Percentiles rank a stretch among this genome's conserved stretches.
These are phyloP conservation scores for Phyllosticta capitalensis DNA, from an alignment of 2,329 filamentous ascomycete genomes.

Conservation along the genomic window DNA sequence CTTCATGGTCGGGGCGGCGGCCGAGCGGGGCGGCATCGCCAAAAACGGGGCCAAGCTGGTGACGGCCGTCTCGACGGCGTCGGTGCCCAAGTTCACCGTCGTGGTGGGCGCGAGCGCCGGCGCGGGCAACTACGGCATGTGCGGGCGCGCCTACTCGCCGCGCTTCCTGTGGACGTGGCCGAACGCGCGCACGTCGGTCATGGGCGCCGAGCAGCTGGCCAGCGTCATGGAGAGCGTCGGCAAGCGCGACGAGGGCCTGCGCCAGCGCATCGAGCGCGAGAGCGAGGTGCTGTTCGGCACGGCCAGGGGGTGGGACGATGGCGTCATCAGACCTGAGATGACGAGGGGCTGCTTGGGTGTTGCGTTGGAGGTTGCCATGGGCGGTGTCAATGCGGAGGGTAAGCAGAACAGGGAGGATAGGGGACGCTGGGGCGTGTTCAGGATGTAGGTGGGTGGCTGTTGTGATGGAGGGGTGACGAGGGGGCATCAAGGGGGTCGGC, in stretches of 20 bases:
- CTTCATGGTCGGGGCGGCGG: conserved; percentile 94
- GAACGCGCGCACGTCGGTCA: conserved; percentile 89
- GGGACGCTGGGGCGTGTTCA: conserved; percentile 31
- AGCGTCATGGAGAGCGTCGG: conserved; percentile 94
- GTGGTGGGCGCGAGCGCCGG: conserved; percentile 90
- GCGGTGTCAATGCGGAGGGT: conserved; percentile 28
- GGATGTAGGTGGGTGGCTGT: conserved; percentile 22
- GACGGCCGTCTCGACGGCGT: conserved; percentile 84
- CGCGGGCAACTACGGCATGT: conserved; percentile 98
- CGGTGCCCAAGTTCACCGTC: conserved; percentile 94
- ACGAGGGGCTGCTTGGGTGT: conserved; percentile 40
- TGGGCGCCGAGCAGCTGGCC: conserved; percentile 87
- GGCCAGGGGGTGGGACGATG: conserved; percentile 73
- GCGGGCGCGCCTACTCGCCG: conserved; percentile 82
- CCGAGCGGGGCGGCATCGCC: conserved; percentile 89
- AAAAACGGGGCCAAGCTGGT: conserved; percentile 98
- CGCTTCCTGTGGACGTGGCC: conserved; percentile 96
- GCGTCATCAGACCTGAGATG: conserved; percentile 41
- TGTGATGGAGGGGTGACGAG: neutral
- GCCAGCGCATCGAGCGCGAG: conserved; percentile 77
- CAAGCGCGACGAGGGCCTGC: conserved; percentile 70
- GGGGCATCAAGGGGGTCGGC: no score
- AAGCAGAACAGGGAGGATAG: conserved; percentile 16
- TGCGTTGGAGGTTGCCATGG: conserved; percentile 35
- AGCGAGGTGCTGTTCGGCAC: conserved; percentile 83